Percentiles rank a stretch among this genome's conserved stretches.
Conservation (phyloP, 306 rosid species). For the Herpetospermum pedunculosum region DNA sequence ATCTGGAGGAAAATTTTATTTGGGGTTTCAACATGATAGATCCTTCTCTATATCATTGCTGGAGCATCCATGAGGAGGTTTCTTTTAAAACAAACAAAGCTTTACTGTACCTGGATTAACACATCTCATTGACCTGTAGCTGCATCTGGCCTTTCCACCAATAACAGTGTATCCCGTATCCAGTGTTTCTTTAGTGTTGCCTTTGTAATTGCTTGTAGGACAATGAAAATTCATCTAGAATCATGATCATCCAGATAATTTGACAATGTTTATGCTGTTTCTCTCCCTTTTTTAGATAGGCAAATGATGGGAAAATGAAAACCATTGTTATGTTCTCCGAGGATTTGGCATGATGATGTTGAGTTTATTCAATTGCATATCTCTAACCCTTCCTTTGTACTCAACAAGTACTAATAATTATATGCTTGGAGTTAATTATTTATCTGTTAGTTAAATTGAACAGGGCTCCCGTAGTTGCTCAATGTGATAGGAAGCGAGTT, state of each 20-base stretch:
- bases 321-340: not conserved
- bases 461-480: slow-evolving; percentile 91
- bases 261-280: not conserved
- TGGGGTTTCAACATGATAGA: not conserved
- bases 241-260: not conserved
- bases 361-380: not conserved
- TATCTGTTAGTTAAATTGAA: slow-evolving; percentile 14
- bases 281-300: not conserved
- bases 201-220: not conserved
- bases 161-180: not conserved
- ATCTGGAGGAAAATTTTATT: not conserved
- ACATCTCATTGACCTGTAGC: not conserved
- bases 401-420: not conserved
- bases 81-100: not conserved
- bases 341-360: not conserved
- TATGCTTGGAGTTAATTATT: not conserved
- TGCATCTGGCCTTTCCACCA: not conserved
- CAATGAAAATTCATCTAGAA: not conserved
- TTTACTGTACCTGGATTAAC: not conserved
- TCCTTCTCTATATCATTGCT: not conserved
- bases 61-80: not conserved
- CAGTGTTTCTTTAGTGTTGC: not conserved
- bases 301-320: not conserved
- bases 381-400: not conserved
- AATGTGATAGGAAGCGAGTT: slow-evolving; percentile 71